Evolutionary conservation across 495 filamentous ascomycete species (phyloP).

Genomic region (Cenococcum geophilum): DNA sequence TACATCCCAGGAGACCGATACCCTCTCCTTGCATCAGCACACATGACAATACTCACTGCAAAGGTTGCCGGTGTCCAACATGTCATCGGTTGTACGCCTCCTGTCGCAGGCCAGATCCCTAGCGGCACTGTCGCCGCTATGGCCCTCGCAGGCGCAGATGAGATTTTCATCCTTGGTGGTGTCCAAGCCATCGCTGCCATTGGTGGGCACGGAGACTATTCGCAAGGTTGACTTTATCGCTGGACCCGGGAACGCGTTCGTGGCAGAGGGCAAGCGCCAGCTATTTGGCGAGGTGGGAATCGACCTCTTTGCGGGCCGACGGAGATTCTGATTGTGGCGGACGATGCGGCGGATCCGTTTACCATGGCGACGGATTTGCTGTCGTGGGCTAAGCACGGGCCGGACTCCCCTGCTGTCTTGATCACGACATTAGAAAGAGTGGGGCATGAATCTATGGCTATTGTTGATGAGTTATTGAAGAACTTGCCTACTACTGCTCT

Average conservation of each 20-base stretch:
- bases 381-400: constrained; percentile 50
- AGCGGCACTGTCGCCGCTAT: constrained; percentile 49
- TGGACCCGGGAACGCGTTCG: constrained; percentile 51
- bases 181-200: constrained; percentile 57
- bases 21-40: constrained; percentile 50
- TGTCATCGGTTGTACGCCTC: constrained; percentile 49
- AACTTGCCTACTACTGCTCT: constrained; percentile 43
- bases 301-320: constrained; percentile 49
- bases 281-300: constrained; percentile 52
- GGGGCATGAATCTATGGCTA: constrained; percentile 39
- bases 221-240: constrained; percentile 49
- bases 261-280: constrained; percentile 51
- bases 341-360: constrained; percentile 48
- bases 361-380: constrained; percentile 48
- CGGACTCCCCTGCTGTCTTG: constrained; percentile 46
- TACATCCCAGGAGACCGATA: constrained; percentile 52
- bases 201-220: constrained; percentile 60
- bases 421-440: constrained; percentile 46
- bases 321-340: constrained; percentile 49
- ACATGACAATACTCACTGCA: constrained; percentile 54
- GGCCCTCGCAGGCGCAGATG: constrained; percentile 50
- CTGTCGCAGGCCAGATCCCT: constrained; percentile 47
- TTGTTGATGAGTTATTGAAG: constrained; percentile 41
- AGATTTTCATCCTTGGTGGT: constrained; percentile 49
- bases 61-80: constrained; percentile 50